A percentile compares a stretch with the other conserved stretches of the same genome.
Evolutionary conservation across 495 filamentous ascomycete species (phyloP).

Genomic region (Aspergillus baeticus): DNA sequence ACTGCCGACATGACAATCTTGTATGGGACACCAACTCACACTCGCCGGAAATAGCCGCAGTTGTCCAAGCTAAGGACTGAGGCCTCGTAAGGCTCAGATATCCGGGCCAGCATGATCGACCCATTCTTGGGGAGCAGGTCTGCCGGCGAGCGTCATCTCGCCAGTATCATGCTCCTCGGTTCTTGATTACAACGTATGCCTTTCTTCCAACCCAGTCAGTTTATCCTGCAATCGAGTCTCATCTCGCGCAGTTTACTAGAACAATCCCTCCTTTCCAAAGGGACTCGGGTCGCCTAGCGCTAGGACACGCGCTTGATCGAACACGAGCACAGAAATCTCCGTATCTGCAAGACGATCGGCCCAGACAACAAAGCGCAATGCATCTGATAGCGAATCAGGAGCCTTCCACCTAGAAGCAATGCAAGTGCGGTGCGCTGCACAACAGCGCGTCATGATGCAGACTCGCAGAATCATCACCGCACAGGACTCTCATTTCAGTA

Average conservation of each 20-base stretch:
- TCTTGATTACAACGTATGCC: too few species aligned
- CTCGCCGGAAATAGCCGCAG: not conserved
- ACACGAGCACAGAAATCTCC: not conserved
- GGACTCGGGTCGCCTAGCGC: not conserved
- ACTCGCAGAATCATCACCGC: not conserved
- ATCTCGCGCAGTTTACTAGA: too few species aligned
- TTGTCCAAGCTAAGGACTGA: not conserved
- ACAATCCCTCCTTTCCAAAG: not conserved
- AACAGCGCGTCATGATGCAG: not conserved
- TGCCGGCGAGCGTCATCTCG: too few species aligned
- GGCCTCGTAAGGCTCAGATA: not conserved
- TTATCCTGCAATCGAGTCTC: too few species aligned
- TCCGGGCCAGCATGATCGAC: not conserved
- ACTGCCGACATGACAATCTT: not conserved
- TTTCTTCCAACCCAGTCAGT: too few species aligned
- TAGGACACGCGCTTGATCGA: not conserved
- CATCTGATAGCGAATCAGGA: not conserved
- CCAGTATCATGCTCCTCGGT: too few species aligned
- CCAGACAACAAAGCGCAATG: not conserved
- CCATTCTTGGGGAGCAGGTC: too few species aligned
- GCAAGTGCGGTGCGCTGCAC: not conserved
- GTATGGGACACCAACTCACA: not conserved
- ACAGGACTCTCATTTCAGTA: not conserved
- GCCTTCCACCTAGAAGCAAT: not conserved
- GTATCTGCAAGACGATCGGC: not conserved